Evolutionary conservation across 2,329 filamentous ascomycete species (phyloP).

Genomic region (Cryphonectria japonica): DNA sequence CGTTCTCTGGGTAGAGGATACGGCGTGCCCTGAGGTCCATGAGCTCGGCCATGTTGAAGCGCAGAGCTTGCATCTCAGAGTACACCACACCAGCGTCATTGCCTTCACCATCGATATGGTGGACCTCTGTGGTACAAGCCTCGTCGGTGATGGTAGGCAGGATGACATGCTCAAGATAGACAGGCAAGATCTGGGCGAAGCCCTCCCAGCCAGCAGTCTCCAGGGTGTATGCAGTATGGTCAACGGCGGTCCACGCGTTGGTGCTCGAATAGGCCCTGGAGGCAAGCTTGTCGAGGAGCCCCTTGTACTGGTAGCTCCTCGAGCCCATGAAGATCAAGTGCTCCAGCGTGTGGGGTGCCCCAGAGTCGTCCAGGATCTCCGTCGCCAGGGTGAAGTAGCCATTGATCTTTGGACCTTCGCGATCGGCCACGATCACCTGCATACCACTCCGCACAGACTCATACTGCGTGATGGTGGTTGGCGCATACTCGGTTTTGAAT

Average conservation of each 20-base stretch:
- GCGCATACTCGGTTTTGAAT: constrained; percentile 89
- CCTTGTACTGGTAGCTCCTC: constrained; percentile 91
- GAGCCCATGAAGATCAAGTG: constrained; percentile 89
- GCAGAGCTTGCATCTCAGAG: constrained; percentile 96
- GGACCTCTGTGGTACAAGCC: constrained; percentile 92
- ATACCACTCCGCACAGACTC: constrained; percentile 93
- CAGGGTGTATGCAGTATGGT: constrained; percentile 94
- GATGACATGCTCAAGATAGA: constrained; percentile 94
- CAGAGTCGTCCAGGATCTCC: constrained; percentile 96
- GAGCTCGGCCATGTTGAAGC: constrained; percentile 81
- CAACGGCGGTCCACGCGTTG: constrained; percentile 96
- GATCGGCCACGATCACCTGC: constrained; percentile 89
- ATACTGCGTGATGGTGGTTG: constrained; percentile 90
- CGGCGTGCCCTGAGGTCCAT: constrained; percentile 84
- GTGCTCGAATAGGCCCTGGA: constrained; percentile 91
- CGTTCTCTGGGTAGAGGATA: constrained; percentile 82
- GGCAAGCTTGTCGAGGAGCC: constrained; percentile 90
- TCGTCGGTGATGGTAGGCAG: constrained; percentile 91
- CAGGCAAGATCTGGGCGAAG: constrained; percentile 89
- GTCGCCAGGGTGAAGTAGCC: constrained; percentile 96
- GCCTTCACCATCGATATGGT: constrained; percentile 90
- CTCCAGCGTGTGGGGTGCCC: constrained; percentile 85
- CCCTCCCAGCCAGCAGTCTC: constrained; percentile 97
- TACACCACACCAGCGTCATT: constrained; percentile 98
- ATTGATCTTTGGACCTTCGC: constrained; percentile 90